Conservation (phyloP, 1,139 yeast species). For the Hyphopichia khmerensis region DNA sequence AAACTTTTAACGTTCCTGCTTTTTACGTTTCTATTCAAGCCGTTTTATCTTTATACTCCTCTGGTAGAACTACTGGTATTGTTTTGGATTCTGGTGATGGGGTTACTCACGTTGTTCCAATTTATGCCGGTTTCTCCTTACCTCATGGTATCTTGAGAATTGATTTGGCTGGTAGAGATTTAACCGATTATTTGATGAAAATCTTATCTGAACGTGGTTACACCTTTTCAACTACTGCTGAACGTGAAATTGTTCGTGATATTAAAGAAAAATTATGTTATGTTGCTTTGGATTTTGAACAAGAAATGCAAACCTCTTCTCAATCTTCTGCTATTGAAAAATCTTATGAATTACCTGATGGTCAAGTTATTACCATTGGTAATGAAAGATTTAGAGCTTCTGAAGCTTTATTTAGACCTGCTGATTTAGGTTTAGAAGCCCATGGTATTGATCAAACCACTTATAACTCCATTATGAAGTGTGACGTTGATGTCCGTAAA, state of each 20-base stretch:
- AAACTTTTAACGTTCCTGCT: constrained; percentile 98
- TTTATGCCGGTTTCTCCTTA: constrained; percentile 98
- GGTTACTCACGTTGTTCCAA: constrained; percentile 99
- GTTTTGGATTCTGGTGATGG: constrained; percentile 99
- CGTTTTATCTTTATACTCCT: constrained; percentile 94
- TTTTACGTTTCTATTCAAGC: constrained; percentile 99
- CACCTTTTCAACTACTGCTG: constrained; percentile 98
- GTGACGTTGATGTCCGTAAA: constrained; percentile 98
- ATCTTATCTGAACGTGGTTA: constrained; percentile 98
- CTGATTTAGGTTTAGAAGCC: constrained; percentile 96
- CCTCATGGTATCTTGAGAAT: constrained; percentile 99
- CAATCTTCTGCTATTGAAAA: constrained; percentile 98
- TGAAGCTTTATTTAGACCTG: constrained; percentile 99
- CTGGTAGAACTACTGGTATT: constrained; percentile 99
- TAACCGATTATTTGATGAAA: constrained; percentile 98
- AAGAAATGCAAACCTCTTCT: constrained; percentile 98
- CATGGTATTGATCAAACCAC: constrained; percentile 99
- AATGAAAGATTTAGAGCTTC: constrained; percentile 99
- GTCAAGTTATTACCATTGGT: constrained; percentile 99
- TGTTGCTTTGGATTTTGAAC: constrained; percentile 94
- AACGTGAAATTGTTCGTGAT: constrained; percentile 99
- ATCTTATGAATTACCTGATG: constrained; percentile 99
- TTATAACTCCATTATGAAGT: constrained; percentile 98
- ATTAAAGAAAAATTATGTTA: constrained; percentile 99
- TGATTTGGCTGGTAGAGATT: constrained; percentile 99